Evolutionary conservation across 148 eudicot genomes (phyloP).

Genomic region (Camellia granthamiana): DNA sequence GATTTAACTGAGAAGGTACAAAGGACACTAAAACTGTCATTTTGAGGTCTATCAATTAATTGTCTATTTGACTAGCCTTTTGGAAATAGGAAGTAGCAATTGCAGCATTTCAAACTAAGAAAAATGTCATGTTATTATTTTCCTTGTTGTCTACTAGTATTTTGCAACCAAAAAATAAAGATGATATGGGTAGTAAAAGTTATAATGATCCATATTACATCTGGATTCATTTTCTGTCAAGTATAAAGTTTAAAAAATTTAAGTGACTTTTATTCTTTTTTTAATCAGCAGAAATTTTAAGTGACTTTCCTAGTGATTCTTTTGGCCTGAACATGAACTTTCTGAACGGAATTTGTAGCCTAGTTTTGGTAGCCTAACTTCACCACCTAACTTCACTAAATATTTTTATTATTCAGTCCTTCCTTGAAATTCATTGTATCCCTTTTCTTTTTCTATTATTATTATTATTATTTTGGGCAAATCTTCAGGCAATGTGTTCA

Average conservation of each 20-base stretch:
- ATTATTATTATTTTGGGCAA: too few species aligned
- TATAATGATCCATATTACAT: background rate
- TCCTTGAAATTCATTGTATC: background rate
- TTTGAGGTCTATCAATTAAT: background rate
- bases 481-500: background rate
- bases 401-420: background rate
- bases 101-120: background rate
- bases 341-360: background rate
- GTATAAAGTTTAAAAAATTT: background rate
- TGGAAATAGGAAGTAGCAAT: background rate
- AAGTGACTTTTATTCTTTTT: background rate
- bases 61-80: background rate
- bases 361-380: background rate
- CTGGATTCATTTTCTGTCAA: background rate
- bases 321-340: background rate
- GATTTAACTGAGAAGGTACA: constrained; percentile 75
- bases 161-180: background rate
- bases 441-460: background rate
- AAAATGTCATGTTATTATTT: background rate
- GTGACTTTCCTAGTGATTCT: background rate
- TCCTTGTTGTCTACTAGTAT: background rate
- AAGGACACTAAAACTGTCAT: background rate
- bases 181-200: background rate
- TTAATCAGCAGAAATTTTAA: background rate
- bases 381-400: background rate